Evolutionary conservation across 2,329 filamentous ascomycete genomes (phyloP), one percentile per base, ranked within the genome.

Genomic region (Cadophora gregata): DNA sequence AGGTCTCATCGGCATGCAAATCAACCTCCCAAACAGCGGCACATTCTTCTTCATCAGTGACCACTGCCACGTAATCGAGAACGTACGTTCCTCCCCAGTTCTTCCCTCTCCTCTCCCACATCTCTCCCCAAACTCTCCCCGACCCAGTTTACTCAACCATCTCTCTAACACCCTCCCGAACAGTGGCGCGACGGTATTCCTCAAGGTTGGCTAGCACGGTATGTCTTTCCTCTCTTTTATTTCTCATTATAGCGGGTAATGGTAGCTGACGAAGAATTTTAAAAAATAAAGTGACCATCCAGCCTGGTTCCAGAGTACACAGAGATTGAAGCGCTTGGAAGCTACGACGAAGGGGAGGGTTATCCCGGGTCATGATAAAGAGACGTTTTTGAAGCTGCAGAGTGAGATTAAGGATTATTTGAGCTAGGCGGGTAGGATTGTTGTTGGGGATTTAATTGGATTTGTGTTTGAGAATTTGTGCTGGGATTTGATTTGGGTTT

Each of bases 11-110:
- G 74, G 73, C 4, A 77, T 78, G 75, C 75, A 78, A 62, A 59
- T 78, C 29, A 78, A 77, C 63, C 70, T 78, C 36, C 69, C 51
- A 2, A 72, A 78, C 21, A 73, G 66, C 12, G 77, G 76, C 0
- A 77, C 76, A 3, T 77, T 77, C 55, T 72, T 78, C 66, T 78
- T 76, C 63, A 77, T 75, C 53, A 76, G 73, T 63, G 77, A 78
- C 62, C 76, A 78, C 42, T 78, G 71, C 36, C 76, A 78, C 64
- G 75, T 78, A 16, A 73, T 73, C 58, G 74, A 77, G 53, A 74
- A 78, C 62, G 67, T 73, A 70, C 61, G 73, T 69, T 51, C 29
- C 19, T 21, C 8, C 14, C 16, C 33, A 56, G 25, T n/a, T 21
- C n/a, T n/a, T n/a, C n/a, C n/a, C n/a, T n/a, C n/a, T n/a, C n/a